Conservation (phyloP, 345 rosid species). For the Pistacia atlantica region DNA sequence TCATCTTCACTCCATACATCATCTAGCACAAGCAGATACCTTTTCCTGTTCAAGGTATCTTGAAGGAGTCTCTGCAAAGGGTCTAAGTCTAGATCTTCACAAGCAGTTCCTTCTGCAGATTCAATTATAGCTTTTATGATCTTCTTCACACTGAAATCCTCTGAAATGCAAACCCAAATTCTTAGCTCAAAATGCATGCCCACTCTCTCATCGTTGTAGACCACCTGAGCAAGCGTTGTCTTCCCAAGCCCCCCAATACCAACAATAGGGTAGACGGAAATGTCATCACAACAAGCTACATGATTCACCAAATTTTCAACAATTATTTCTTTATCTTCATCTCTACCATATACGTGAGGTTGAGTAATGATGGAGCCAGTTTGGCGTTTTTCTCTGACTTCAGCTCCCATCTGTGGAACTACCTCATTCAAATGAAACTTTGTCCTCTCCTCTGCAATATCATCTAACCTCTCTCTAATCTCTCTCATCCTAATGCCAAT, state of each 20-base stretch:
- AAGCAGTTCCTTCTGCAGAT: neutral
- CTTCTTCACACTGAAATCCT: neutral
- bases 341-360: slow-evolving; percentile 11
- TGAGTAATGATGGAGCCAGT: slow-evolving; percentile 21
- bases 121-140: neutral
- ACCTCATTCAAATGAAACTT: slow-evolving; percentile 12
- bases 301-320: neutral
- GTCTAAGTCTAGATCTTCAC: neutral
- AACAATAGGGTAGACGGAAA: neutral
- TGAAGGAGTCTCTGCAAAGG: slow-evolving; percentile 2
- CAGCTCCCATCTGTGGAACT: neutral
- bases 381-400: neutral
- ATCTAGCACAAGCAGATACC: too few relatives aligned
- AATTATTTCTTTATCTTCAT: neutral
- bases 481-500: neutral
- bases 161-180: too few relatives aligned
- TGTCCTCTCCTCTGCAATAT: slow-evolving; percentile 5
- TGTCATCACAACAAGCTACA: neutral
- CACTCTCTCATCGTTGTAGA: too few relatives aligned
- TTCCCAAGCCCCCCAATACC: slow-evolving; percentile 15
- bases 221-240: neutral
- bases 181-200: too few relatives aligned
- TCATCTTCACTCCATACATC: too few relatives aligned
- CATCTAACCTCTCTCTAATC: slow-evolving; percentile 4
- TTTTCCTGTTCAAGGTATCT: neutral